Evolutionary conservation across 345 rosid genomes (phyloP), one percentile per base, ranked within the genome.

Genomic region (Durio zibethinus): DNA sequence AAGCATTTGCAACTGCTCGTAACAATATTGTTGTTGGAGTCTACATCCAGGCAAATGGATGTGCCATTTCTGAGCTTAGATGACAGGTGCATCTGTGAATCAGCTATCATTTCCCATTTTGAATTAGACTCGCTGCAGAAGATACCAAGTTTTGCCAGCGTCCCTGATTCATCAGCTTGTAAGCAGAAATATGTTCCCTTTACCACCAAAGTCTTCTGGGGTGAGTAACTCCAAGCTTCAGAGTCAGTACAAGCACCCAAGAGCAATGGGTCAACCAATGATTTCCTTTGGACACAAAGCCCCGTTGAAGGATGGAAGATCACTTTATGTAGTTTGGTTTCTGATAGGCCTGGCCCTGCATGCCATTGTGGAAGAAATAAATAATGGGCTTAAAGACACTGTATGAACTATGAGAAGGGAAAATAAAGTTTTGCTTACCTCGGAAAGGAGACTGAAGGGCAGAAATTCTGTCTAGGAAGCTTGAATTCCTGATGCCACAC

Each of bases 301-400:
- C 98, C 99, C 0, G 98, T 92, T 70, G 73, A 62, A 4, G 97
- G 98, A 81, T 65, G 98, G 80, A 88, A 89, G 63, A 94, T 88
- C 83, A 93, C 82, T 84, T 85, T 86, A 80, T 93, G 92, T 88
- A 53, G 72, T 63, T 59, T 77, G 43, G 78, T 84, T 80, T 91
- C 89, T 6, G 88, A 81, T 25, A 86, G 2, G 54, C 94, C 97
- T 56, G 99, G 97, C 72, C 97, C 99, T 95, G 93, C 76, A 76
- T 18, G 20, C 52, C 45, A 21, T 53, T 20, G 42, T 2, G 10
- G 15, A 23, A 71, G 63, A 73, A 31, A 53, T 59, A 54, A 40
- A 40, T 7, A 10, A 9, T 38, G 40, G 20, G 21, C 5, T 70
- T 23, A 14, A 48, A 36, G 69, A 35, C 42, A 47, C 2, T 23